Evolutionary conservation across 441 rosid species (phyloP).

Genomic region (Aquilaria agallochum): DNA sequence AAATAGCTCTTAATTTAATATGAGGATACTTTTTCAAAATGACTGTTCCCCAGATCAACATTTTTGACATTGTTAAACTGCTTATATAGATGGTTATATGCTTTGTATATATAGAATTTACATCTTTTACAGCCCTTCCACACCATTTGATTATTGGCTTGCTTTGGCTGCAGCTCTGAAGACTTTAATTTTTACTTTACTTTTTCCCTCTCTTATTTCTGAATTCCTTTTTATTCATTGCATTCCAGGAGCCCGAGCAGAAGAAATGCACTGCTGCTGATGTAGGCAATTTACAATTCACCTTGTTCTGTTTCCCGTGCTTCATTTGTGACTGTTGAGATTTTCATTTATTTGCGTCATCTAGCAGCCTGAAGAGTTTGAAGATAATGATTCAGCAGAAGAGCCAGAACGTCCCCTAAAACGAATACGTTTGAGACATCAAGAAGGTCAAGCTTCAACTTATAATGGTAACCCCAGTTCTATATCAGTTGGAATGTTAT

Average conservation of each 20-base stretch:
- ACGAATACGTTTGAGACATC: constrained; percentile 54
- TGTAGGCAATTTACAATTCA: constrained; percentile 28
- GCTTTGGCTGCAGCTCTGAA: not conserved
- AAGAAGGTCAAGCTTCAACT: constrained; percentile 27
- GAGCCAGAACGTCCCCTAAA: constrained; percentile 65
- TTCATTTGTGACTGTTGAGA: not conserved
- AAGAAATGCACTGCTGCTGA: constrained; percentile 17
- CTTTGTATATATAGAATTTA: no score
- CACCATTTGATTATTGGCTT: not conserved
- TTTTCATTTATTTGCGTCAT: constrained; percentile 8
- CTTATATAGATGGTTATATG: no score
- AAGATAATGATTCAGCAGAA: constrained; percentile 40
- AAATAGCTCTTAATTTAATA: no score
- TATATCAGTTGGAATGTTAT: constrained; percentile 19
- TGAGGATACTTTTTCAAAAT: no score
- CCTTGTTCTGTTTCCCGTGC: not conserved
- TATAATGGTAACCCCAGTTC: constrained; percentile 22
- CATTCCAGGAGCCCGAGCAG: constrained; percentile 36
- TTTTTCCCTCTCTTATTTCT: constrained; percentile 4
- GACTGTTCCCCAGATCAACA: no score
- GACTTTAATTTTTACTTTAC: not conserved
- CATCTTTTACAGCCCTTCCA: no score
- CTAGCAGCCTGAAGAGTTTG: constrained; percentile 35
- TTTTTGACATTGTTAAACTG: no score
- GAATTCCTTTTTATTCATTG: constrained; percentile 14